These are phyloP conservation scores for Ustilago cynodontis DNA, from an alignment of 1,284 basidiomycete genomes.

Conservation along the genomic window DNA sequence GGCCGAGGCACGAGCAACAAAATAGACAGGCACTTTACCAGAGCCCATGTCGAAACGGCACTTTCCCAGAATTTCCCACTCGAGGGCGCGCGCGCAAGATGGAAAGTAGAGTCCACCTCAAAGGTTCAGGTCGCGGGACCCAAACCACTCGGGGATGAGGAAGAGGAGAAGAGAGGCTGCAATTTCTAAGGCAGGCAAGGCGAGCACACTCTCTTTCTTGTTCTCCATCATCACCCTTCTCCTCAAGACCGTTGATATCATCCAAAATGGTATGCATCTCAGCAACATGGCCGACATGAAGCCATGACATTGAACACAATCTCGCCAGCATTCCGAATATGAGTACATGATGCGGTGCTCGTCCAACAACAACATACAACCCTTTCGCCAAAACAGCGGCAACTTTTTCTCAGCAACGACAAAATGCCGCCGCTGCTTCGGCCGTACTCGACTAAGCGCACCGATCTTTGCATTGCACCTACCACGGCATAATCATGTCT, in stretches of 20 bases:
- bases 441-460: slow-evolving; percentile 32
- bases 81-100: too few species aligned
- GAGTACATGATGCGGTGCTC: slow-evolving; percentile 38
- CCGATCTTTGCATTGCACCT: slow-evolving; percentile 22
- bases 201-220: background rate
- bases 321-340: slow-evolving; percentile 3
- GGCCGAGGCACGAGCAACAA: too few species aligned
- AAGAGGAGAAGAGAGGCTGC: background rate
- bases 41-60: too few species aligned
- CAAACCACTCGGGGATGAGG: too few species aligned
- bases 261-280: slow-evolving; percentile 62
- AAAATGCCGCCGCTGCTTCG: slow-evolving; percentile 21
- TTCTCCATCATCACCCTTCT: slow-evolving; percentile 33
- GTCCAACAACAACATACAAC: background rate
- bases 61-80: too few species aligned
- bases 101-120: too few species aligned
- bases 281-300: slow-evolving; percentile 24
- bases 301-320: slow-evolving; percentile 6
- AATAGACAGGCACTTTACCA: too few species aligned
- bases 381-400: slow-evolving; percentile 27
- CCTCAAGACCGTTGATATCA: slow-evolving; percentile 52
- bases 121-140: too few species aligned
- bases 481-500: slow-evolving; percentile 11
- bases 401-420: slow-evolving; percentile 30
- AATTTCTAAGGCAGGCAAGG: background rate